These are phyloP conservation scores for Albizia julibrissin DNA, from an alignment of 306 rosid species.

Conservation along the genomic window DNA sequence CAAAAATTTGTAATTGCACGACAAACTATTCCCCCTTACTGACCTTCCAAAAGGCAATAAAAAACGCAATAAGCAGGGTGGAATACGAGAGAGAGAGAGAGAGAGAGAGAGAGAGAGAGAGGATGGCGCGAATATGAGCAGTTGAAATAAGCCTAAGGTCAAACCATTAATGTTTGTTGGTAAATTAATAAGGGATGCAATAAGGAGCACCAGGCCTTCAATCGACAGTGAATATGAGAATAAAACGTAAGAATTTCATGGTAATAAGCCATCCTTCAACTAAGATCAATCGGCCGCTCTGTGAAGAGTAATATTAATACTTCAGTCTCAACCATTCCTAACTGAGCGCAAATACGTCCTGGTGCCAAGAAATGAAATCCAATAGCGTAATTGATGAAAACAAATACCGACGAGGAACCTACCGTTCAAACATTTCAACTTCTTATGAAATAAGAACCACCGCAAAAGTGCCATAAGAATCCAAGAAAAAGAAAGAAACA, in stretches of 20 bases:
- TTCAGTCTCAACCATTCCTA: slow-evolving; percentile 14
- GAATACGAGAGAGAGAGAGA: too few species aligned
- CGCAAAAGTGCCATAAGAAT: neutral
- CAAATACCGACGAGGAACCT: neutral
- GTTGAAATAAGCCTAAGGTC: neutral
- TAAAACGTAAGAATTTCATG: neutral
- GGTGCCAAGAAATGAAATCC: slow-evolving; percentile 7
- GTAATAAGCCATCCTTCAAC: neutral
- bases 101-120: too few species aligned
- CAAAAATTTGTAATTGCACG: neutral
- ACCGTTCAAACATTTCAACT: slow-evolving; percentile 15
- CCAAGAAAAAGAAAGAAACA: neutral
- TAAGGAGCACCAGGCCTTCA: neutral
- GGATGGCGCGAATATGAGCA: neutral
- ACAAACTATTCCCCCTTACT: neutral
- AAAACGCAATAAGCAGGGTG: slow-evolving; percentile 6
- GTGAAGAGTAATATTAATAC: neutral
- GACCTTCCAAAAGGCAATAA: neutral
- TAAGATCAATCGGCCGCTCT: neutral
- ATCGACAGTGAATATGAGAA: neutral
- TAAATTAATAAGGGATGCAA: neutral
- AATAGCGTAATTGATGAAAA: neutral
- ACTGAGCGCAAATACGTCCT: neutral
- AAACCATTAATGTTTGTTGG: neutral
- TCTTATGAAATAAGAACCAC: neutral